These are phyloP conservation scores for Coemansia reversa DNA, from an alignment of 192 early-diverging fungal genomes.

Conservation along the genomic window DNA sequence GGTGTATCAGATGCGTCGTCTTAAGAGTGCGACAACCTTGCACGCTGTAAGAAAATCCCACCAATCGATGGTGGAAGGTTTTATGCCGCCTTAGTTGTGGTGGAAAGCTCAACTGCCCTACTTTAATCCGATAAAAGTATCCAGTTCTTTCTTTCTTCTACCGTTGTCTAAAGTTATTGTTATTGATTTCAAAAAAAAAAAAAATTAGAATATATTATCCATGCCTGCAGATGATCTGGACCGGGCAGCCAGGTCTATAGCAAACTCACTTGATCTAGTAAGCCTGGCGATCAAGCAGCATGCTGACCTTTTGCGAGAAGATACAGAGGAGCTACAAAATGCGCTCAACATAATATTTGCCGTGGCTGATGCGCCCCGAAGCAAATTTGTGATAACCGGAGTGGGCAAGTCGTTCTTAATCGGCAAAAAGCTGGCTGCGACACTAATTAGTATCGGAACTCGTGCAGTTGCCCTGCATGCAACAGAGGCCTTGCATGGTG, in stretches of 20 bases:
- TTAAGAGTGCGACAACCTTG: too few relatives aligned
- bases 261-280: conserved; percentile 21
- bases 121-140: too few relatives aligned
- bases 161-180: too few relatives aligned
- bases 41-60: too few relatives aligned
- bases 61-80: too few relatives aligned
- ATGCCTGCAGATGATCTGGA: conserved; percentile 11
- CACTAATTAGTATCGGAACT: conserved; percentile 38
- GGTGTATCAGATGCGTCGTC: too few relatives aligned
- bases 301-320: conserved; percentile 18
- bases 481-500: conserved; percentile 46
- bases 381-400: conserved; percentile 35
- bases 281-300: conserved; percentile 24
- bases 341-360: conserved; percentile 20
- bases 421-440: conserved; percentile 44
- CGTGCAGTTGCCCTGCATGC: conserved; percentile 32
- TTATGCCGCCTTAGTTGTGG: too few relatives aligned
- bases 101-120: too few relatives aligned
- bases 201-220: conserved; percentile 7
- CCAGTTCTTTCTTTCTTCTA: too few relatives aligned
- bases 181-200: neutral
- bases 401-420: conserved; percentile 46
- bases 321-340: conserved; percentile 6
- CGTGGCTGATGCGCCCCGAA: conserved; percentile 1
- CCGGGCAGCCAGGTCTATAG: neutral